Base-by-base conservation (phyloP, 1,284 basidiomycete genomes). In the Ganoderma lingzhi region DNA sequence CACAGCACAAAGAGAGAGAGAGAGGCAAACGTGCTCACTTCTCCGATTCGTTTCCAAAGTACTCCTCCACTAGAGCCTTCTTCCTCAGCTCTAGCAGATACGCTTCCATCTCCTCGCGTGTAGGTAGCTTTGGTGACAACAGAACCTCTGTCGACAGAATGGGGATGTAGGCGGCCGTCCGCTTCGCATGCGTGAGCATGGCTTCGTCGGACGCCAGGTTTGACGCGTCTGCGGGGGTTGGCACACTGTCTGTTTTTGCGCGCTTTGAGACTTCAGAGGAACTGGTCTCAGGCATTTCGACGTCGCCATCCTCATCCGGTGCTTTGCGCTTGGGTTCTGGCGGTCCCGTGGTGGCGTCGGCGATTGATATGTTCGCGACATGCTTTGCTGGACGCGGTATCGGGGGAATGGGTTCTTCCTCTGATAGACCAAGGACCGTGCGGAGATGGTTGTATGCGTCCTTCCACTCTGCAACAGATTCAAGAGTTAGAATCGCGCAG, bases 51-150 rank as follows among this genome's bases (percentile, higher is more conserved):
- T 80, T 75, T 15, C 87, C 88, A 71, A 89, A 87, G 78, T 93
- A 93, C 82, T 97, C 95, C 73, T 95, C 92, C 67, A 96, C 88
- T 63, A 98, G 80, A 19, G 92, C 92, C 79, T 90, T 86, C 83
- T 98, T 98, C 78, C 94, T 85, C 73, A 96, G 83, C 51, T 87
- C 88, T 67, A 98, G 85, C 66, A 98, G 80, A 30, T 93, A 88
- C 41, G 82, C 80, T 39, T 61, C 59, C 59, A 61, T 61, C 23
- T 61, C 59, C 59, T 61, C 59, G 37, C 59, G 59, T 42, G 59
- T 61, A 12, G 59, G 59, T 14, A 61, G 14, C 17, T 78, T 96
- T 95, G 59, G 59, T 28, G 59, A 41, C 41, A 61, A 28, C 4
- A 61, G 39, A 17, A 61, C 39, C 14, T 61, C 59, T 89, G 96